Conservation (phyloP, 495 filamentous ascomycete species). For the Niebla homalea region DNA sequence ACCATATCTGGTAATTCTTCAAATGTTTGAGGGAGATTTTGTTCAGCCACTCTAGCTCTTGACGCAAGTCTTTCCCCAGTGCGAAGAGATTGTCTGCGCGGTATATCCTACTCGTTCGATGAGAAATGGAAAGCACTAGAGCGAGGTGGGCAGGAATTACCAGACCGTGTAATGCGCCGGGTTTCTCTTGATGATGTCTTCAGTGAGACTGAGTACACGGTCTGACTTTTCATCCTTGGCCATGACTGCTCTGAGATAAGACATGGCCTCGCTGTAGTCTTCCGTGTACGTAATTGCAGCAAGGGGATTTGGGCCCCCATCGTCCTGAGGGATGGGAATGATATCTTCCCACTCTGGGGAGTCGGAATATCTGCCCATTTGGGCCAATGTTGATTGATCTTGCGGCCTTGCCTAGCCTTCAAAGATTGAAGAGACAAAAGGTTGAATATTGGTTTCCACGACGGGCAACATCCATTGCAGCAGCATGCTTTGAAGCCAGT, state of each 20-base stretch:
- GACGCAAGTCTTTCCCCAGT: slow-evolving; percentile 47
- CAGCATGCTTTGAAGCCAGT: too few species aligned
- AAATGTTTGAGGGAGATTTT: slow-evolving; percentile 63
- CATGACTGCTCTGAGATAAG: slow-evolving; percentile 91
- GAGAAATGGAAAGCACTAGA: not conserved
- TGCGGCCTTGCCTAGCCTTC: too few species aligned
- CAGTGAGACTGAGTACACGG: slow-evolving; percentile 68
- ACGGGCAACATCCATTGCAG: too few species aligned
- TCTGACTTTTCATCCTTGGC: slow-evolving; percentile 68
- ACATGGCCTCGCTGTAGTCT: slow-evolving; percentile 75
- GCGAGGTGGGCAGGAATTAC: slow-evolving; percentile 28
- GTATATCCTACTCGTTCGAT: slow-evolving; percentile 50
- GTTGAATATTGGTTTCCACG: too few species aligned
- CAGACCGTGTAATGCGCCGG: slow-evolving; percentile 97
- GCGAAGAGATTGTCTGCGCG: slow-evolving; percentile 62
- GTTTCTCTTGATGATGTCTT: slow-evolving; percentile 81
- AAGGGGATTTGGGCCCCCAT: slow-evolving; percentile 58
- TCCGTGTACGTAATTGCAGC: slow-evolving; percentile 78
- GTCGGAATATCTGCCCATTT: slow-evolving; percentile 39
- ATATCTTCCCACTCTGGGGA: slow-evolving; percentile 77
- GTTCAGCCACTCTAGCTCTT: slow-evolving; percentile 80
- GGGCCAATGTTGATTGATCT: too few species aligned
- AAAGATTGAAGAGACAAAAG: too few species aligned
- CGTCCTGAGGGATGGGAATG: slow-evolving; percentile 67
- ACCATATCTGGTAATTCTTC: slow-evolving; percentile 98